Evolutionary conservation across 768 basidiomycete species (phyloP).

Genomic region (Lentinula raphanica): DNA sequence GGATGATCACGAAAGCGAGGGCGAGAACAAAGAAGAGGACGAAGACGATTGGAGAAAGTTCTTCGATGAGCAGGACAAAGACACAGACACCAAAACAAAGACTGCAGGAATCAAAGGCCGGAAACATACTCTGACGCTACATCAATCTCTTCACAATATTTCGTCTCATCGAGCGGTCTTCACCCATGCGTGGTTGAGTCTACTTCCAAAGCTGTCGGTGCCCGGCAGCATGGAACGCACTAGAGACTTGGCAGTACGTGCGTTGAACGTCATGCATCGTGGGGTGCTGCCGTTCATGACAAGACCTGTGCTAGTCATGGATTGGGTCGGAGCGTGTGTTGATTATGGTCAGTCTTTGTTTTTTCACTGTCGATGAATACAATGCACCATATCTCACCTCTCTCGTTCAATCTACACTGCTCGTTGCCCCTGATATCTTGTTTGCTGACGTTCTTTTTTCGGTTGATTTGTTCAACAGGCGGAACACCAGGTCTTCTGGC

Average conservation of each 20-base stretch:
- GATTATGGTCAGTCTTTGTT: constrained; percentile 56
- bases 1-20: constrained; percentile 22
- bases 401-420: too few relatives aligned
- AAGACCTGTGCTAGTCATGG: constrained; percentile 76
- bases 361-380: too few relatives aligned
- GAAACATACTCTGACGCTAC: constrained; percentile 60
- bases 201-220: constrained; percentile 56
- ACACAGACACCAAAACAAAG: constrained; percentile 22
- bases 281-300: constrained; percentile 82
- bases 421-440: too few relatives aligned
- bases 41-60: constrained; percentile 80
- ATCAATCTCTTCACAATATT: constrained; percentile 73
- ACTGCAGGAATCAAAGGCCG: constrained; percentile 37
- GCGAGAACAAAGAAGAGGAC: constrained; percentile 29
- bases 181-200: constrained; percentile 71
- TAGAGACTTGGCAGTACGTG: constrained; percentile 44
- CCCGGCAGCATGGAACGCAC: constrained; percentile 28
- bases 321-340: constrained; percentile 83
- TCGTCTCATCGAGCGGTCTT: constrained; percentile 77
- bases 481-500: constrained; percentile 84
- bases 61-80: constrained; percentile 60
- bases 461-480: constrained; percentile 36
- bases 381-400: too few relatives aligned
- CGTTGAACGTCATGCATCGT: constrained; percentile 75
- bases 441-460: not conserved